Evolutionary conservation across 495 filamentous ascomycete species (phyloP).

Genomic region (Xanthoparmelia taractica): DNA sequence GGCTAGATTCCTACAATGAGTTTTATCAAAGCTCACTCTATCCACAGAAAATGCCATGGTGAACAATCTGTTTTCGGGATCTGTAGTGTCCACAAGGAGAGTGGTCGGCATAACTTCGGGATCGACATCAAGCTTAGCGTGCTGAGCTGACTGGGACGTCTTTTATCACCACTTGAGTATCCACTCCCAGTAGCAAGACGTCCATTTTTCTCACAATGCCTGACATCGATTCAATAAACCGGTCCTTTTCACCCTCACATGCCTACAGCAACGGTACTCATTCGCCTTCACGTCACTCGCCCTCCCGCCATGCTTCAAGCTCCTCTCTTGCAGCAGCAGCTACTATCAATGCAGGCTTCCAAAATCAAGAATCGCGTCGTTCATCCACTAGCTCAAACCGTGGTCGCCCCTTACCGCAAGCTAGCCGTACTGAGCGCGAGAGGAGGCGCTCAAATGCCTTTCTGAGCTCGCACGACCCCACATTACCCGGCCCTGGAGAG

Average conservation of each 20-base stretch:
- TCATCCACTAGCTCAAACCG: slow-evolving; percentile 50
- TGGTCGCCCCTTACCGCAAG: slow-evolving; percentile 47
- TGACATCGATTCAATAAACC: slow-evolving; percentile 69
- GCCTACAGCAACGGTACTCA: slow-evolving; percentile 25
- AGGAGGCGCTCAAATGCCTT: slow-evolving; percentile 59
- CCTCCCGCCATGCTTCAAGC: slow-evolving; percentile 52
- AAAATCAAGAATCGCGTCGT: slow-evolving; percentile 51
- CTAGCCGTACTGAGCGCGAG: slow-evolving; percentile 46
- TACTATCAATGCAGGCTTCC: slow-evolving; percentile 61
- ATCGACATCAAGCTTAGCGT: neutral
- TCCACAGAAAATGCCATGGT: neutral
- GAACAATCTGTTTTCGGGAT: neutral
- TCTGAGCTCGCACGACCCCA: slow-evolving; percentile 61
- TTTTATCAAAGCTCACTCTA: neutral
- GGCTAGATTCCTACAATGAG: neutral
- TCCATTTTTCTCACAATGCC: slow-evolving; percentile 31
- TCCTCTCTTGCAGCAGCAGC: slow-evolving; percentile 60
- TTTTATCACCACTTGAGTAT: too few species aligned
- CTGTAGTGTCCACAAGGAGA: neutral
- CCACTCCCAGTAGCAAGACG: neutral
- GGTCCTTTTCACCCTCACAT: slow-evolving; percentile 43
- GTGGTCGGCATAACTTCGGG: neutral
- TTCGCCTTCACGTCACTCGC: slow-evolving; percentile 36
- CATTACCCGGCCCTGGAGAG: slow-evolving; percentile 54
- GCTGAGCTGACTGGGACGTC: neutral